Percentiles rank a stretch among this genome's conserved stretches.
Evolutionary conservation across 2,329 filamentous ascomycete species (phyloP).

Genomic region (Biscogniauxia mediterranea): DNA sequence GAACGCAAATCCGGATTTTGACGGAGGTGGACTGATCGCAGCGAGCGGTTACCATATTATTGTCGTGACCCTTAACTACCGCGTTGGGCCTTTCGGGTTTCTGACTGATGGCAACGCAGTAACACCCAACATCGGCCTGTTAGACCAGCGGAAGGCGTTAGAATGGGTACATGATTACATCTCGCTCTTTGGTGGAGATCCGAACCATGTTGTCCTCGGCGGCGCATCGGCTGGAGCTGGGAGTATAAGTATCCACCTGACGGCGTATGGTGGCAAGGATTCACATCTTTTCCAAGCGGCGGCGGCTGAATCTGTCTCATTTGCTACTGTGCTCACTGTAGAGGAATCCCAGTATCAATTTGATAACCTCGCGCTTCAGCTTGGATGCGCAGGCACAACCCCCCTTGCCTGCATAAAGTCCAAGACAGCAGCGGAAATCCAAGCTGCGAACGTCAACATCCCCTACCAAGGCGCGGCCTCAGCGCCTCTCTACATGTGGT

Average conservation of each 20-base stretch:
- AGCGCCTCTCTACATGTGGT: slow-evolving; percentile 51
- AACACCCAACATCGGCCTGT: slow-evolving; percentile 66
- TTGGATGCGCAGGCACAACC: slow-evolving; percentile 39
- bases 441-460: slow-evolving; percentile 41
- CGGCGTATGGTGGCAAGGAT: slow-evolving; percentile 49
- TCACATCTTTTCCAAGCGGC: slow-evolving; percentile 50
- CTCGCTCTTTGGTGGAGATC: slow-evolving; percentile 65
- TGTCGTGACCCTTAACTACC: slow-evolving; percentile 73
- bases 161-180: slow-evolving; percentile 70
- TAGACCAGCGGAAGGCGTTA: slow-evolving; percentile 67
- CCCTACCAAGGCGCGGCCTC: slow-evolving; percentile 35
- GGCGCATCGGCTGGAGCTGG: slow-evolving; percentile 68
- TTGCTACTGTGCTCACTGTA: slow-evolving; percentile 46
- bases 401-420: slow-evolving; percentile 47
- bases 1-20: slow-evolving; percentile 49
- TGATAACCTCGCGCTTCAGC: slow-evolving; percentile 43
- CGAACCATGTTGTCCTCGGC: slow-evolving; percentile 64
- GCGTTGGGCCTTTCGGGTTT: slow-evolving; percentile 73
- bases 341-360: slow-evolving; percentile 52
- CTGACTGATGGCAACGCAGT: slow-evolving; percentile 57
- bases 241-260: slow-evolving; percentile 64
- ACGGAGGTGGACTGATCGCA: slow-evolving; percentile 59
- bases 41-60: slow-evolving; percentile 61
- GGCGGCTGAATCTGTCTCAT: slow-evolving; percentile 51
- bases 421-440: slow-evolving; percentile 41